These are phyloP conservation scores for Penicillium italicum DNA, from an alignment of 2,329 filamentous ascomycete genomes.

Conservation along the genomic window DNA sequence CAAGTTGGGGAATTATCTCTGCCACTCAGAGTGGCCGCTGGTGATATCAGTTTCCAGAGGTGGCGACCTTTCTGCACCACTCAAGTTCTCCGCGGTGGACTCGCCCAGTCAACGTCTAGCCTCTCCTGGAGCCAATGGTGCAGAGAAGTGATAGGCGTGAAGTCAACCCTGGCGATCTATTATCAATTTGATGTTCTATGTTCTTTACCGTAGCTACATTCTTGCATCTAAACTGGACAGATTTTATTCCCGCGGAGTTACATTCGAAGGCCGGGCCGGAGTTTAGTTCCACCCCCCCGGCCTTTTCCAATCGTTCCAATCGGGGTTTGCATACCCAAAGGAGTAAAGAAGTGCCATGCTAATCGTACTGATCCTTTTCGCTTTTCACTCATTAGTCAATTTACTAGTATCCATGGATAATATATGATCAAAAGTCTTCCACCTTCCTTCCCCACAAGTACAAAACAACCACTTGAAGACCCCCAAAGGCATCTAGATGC, in stretches of 20 bases:
- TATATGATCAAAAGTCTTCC: neutral
- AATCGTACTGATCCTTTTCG: neutral
- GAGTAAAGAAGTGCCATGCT: neutral
- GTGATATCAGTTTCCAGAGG: conserved; percentile 17
- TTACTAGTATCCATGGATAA: too few species aligned
- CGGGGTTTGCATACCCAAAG: neutral
- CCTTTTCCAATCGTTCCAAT: neutral
- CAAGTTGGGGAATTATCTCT: neutral
- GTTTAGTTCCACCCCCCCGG: neutral
- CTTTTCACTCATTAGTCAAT: neutral
- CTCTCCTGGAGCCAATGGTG: conserved; percentile 18
- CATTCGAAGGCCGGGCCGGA: neutral
- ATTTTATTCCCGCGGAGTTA: neutral
- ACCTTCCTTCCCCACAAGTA: neutral
- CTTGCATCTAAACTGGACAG: neutral
- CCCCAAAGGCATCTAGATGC: neutral
- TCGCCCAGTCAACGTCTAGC: conserved; percentile 9
- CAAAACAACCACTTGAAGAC: neutral
- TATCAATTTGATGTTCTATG: neutral
- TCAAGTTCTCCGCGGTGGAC: conserved; percentile 21
- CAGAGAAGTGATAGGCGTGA: conserved; percentile 4
- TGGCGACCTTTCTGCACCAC: conserved; percentile 15
- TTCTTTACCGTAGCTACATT: too few species aligned
- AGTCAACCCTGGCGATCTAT: neutral
- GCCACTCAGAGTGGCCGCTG: neutral